phyloP scores from a whole-genome alignment of 306 rosid genomes.

The Pueraria montana region DNA sequence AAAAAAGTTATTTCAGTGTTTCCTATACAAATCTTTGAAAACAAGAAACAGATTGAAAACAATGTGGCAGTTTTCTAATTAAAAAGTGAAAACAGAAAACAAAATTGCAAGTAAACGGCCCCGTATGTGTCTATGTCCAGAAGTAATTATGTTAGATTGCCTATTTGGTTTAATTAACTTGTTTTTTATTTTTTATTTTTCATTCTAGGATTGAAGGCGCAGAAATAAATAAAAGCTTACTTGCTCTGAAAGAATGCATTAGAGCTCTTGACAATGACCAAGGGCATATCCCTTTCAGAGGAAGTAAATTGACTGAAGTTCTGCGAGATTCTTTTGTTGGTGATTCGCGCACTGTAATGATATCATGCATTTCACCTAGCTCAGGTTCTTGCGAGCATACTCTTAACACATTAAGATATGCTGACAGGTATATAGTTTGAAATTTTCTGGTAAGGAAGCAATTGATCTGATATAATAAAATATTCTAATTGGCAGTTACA shows the following conservation, averaged over 20 bases:
- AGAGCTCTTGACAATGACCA: slow-evolving; percentile 92
- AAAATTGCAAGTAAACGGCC: too few relatives aligned
- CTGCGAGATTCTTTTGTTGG: slow-evolving; percentile 88
- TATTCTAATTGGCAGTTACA: slow-evolving; percentile 34
- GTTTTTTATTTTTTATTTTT: slow-evolving; percentile 16
- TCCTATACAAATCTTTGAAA: too few relatives aligned
- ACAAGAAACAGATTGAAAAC: too few relatives aligned
- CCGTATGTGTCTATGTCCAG: not conserved
- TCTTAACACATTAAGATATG: slow-evolving; percentile 87
- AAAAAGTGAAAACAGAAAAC: too few relatives aligned
- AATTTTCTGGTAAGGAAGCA: slow-evolving; percentile 13
- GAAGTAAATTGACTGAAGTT: slow-evolving; percentile 93
- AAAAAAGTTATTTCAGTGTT: too few relatives aligned
- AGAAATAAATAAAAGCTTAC: slow-evolving; percentile 89
- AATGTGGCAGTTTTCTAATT: too few relatives aligned
- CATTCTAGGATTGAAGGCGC: slow-evolving; percentile 88
- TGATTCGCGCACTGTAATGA: slow-evolving; percentile 90
- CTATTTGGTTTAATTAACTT: slow-evolving; percentile 25
- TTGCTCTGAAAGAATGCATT: slow-evolving; percentile 85
- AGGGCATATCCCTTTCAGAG: slow-evolving; percentile 93
- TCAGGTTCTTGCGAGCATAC: slow-evolving; percentile 93
- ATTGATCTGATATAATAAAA: slow-evolving; percentile 31
- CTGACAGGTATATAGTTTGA: slow-evolving; percentile 71
- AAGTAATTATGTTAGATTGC: slow-evolving; percentile 4
- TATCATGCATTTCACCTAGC: slow-evolving; percentile 91